A percentile compares a stretch with the other conserved stretches of the same genome.
Evolutionary conservation across 2,329 filamentous ascomycete species (phyloP).

Genomic region (Trichoderma arundinaceum): DNA sequence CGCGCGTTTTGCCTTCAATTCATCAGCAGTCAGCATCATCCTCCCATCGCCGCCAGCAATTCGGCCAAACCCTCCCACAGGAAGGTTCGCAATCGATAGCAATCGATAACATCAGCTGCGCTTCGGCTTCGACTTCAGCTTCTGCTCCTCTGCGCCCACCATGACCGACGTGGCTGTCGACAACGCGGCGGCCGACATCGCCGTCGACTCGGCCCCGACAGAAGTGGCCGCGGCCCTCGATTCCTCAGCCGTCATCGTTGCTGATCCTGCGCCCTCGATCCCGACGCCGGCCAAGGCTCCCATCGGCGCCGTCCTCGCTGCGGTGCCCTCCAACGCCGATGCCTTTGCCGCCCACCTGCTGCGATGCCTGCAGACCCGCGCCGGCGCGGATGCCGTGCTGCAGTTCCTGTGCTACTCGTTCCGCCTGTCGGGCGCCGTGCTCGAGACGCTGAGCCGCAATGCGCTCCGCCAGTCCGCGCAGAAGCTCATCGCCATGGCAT

Average conservation of each 20-base stretch:
- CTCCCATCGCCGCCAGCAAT: neutral
- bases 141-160: neutral
- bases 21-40: neutral
- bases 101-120: slow-evolving; percentile 3
- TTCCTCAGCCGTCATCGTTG: neutral
- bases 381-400: slow-evolving; percentile 72
- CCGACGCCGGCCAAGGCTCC: slow-evolving; percentile 30
- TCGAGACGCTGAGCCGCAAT: slow-evolving; percentile 60
- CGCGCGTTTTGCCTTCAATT: neutral
- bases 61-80: neutral
- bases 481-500: slow-evolving; percentile 58
- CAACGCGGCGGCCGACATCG: neutral
- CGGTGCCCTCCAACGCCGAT: slow-evolving; percentile 48
- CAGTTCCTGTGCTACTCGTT: slow-evolving; percentile 72
- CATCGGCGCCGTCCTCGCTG: slow-evolving; percentile 31
- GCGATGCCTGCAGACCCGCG: slow-evolving; percentile 69
- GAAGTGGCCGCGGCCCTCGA: slow-evolving; percentile 18
- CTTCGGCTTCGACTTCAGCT: neutral
- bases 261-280: slow-evolving; percentile 28
- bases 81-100: neutral
- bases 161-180: slow-evolving; percentile 18
- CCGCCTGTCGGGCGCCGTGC: slow-evolving; percentile 58
- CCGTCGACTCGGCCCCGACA: slow-evolving; percentile 20
- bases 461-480: slow-evolving; percentile 60
- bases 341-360: slow-evolving; percentile 61